Base-by-base conservation (phyloP, 2,329 filamentous ascomycete species). In the Chaetomium sp. region DNA sequence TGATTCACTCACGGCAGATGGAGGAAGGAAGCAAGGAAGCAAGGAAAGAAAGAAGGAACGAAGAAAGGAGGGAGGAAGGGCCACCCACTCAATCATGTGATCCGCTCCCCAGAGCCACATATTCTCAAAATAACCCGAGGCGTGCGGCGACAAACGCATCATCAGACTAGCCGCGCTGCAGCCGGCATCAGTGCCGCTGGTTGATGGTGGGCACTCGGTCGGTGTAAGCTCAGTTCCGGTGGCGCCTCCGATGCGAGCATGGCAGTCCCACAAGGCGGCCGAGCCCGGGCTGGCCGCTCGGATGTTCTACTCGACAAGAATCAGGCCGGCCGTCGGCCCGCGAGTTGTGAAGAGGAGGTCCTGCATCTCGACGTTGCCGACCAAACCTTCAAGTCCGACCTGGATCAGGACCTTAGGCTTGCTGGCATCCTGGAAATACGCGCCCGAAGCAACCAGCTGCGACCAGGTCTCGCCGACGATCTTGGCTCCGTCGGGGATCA, bases 51-150 rank as follows among this genome's bases (percentile, higher is more conserved):
- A 27, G 19, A 27, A 27, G 19, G 19, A 27, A 27, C 19, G 3
- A 27, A 27, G 19, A 27, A 27, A 27, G 3, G 19, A 27, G 3
- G 19, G 19, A 27, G 19, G 19, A 27, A 27, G 19, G 19, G 2
- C 19, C 19, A 27, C 19, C 3, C 19, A 27, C 19, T 33, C 27
- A 11, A 96, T 85, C 68, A 95, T 88, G 75, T 96, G 91, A 69
- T 96, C 91, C 2, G 90, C 84, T 49, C 89, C 86, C 90, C 91
- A 95, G 70, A 89, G 86, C 89, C 89, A 95, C 49, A 79, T 84
- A 74, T 95, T 95, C 76, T 96, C 91, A 43, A 95, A 75, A 73
- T 95, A 95, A 27, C 19, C 19, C 19, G 19, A 27, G 3, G 19
- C 19, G 19, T 27, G 19, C 19, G 19, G 19, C 19, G 19, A 27